A percentile compares a stretch with the other conserved stretches of the same genome.
Evolutionary conservation across 139 green algal species (phyloP).

Genomic region (Haematococcus sp.): DNA sequence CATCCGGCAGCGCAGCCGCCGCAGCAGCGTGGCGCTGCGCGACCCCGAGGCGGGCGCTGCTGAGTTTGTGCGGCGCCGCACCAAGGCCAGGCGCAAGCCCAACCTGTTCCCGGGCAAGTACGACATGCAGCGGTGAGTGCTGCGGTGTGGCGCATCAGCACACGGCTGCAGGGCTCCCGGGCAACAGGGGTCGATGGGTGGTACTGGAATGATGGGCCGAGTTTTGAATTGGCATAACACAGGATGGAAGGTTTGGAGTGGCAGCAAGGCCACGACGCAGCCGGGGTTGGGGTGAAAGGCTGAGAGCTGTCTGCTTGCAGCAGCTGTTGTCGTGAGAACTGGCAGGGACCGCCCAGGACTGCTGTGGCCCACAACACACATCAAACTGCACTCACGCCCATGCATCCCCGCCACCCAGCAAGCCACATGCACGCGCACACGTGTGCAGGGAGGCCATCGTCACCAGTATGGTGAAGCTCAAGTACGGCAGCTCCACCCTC

Average conservation of each 20-base stretch:
- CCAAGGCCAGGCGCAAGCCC: no score
- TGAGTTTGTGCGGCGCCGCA: no score
- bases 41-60: no score
- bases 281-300: background rate
- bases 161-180: background rate
- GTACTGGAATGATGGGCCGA: no score
- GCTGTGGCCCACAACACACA: no score
- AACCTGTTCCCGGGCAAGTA: constrained; percentile 3
- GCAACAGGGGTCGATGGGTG: background rate
- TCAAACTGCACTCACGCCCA: no score
- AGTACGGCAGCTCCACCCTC: background rate
- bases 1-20: no score
- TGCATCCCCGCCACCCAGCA: no score
- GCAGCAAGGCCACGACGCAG: background rate
- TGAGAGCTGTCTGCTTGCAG: no score
- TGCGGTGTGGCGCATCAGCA: background rate
- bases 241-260: background rate
- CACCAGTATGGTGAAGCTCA: background rate
- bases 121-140: constrained; percentile 5
- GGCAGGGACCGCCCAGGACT: no score
- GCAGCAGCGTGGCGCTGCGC: no score
- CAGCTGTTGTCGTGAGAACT: no score
- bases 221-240: background rate
- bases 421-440: background rate
- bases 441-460: constrained; percentile 1